Evolutionary conservation across 306 rosid genomes (phyloP), one percentile per base, ranked within the genome.

Genomic region (Cicer arietinum): DNA sequence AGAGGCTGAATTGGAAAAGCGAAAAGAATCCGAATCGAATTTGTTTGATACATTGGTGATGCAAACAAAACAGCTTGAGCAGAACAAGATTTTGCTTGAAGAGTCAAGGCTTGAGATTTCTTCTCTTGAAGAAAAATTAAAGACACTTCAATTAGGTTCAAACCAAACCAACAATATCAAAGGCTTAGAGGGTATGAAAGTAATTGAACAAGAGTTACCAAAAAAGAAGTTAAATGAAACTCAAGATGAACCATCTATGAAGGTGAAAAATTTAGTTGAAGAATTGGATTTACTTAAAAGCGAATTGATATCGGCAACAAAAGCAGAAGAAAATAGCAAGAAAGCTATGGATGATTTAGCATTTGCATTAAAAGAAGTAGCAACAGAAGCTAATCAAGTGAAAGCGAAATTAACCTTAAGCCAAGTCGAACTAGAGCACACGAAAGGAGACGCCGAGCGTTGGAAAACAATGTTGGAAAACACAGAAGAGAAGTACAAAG

Each of bases 281-380:
- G 92, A 92, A 80, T 43, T 85, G 52, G 57, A 43, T 1, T 30
- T 6, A 9, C 87, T 94, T 1, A 86, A 73, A 73, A 78, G 30
- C 11, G 94, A 94, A 61, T 71, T 94, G 73, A 88, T 81, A 75
- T 25, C 54, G 14, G 90, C 96, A 11, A 81, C 74, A 0, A 85
- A 71, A 7, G 97, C 96, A 7, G 98, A 94, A 69, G 96, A 87
- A 76, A 91, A 86, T 43, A 83, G 86, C 85, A 89, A 88, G 79
- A 89, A 77, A 67, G 98, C 98, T 0, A 81, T 94, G 89, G 98
- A 94, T 76, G 97, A 91, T 80, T 82, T 94, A 40, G 98, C 97
- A 17, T 73, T 85, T 20, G 98, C 89, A 9, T 58, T 94, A 3
- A 94, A 91, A 78, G 98, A 94, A 79, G 98, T 94, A 2, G 95